phyloP scores from a whole-genome alignment of 164 flowering plant species.

The Amborella trichopoda region DNA sequence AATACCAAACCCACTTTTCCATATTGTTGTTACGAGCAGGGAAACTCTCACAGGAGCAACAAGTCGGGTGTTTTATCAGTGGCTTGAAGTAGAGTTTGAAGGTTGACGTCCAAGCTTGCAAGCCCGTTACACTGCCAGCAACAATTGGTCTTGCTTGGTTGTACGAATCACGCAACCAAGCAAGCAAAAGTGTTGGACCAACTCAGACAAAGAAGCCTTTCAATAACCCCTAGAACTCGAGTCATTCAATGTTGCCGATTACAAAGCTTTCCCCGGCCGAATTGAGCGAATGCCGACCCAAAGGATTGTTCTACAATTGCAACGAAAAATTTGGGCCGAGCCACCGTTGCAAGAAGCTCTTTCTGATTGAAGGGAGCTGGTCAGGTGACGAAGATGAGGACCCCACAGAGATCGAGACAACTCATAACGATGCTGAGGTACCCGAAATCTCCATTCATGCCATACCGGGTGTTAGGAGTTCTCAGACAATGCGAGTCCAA shows the following conservation, averaged over 20 bases:
- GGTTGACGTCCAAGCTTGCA: not conserved
- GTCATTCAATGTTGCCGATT: not conserved
- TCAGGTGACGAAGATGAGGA: not conserved
- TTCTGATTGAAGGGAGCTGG: not conserved
- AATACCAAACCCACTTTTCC: not conserved
- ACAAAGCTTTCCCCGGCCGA: not conserved
- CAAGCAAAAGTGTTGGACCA: not conserved
- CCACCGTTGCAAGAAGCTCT: constrained; percentile 1
- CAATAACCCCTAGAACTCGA: not conserved
- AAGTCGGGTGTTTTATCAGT: not conserved
- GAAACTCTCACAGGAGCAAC: not conserved
- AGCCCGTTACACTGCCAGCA: not conserved
- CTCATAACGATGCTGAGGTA: no score
- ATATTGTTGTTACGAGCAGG: not conserved
- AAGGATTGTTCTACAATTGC: not conserved
- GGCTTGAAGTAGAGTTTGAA: not conserved
- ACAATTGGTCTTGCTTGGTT: not conserved
- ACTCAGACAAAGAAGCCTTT: not conserved
- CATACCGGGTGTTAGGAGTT: no score
- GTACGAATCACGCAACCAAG: not conserved
- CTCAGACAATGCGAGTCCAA: no score
- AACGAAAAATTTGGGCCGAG: not conserved
- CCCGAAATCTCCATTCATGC: no score
- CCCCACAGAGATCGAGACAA: no score
- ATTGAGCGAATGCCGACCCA: not conserved